Conservation (phyloP, 2,329 filamentous ascomycete species). For the Balansia obtecta region DNA sequence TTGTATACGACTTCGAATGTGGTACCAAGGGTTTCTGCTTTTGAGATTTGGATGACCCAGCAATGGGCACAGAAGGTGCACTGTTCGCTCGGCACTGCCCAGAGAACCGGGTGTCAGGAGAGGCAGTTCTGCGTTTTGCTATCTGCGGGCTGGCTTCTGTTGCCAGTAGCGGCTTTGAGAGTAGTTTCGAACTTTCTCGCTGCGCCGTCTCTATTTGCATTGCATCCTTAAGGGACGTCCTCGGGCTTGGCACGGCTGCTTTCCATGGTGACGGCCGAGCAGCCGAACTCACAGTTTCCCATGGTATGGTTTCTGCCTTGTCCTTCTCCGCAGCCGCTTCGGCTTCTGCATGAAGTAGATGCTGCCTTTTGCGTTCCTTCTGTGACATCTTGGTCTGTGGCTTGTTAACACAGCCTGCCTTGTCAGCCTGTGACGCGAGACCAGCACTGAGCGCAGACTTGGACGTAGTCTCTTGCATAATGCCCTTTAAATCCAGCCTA, state of each 20-base stretch:
- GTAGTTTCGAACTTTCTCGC: slow-evolving; percentile 17
- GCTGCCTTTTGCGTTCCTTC: slow-evolving; percentile 78
- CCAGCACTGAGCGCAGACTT: slow-evolving; percentile 42
- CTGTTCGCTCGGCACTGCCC: slow-evolving; percentile 37
- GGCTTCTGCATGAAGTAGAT: slow-evolving; percentile 49
- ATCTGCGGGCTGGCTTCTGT: slow-evolving; percentile 27
- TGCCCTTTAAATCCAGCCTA: slow-evolving; percentile 64
- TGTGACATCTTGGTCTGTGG: slow-evolving; percentile 62
- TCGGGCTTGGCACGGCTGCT: slow-evolving; percentile 33
- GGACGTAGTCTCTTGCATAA: slow-evolving; percentile 51
- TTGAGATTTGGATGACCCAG: slow-evolving; percentile 14
- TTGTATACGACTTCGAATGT: slow-evolving; percentile 49
- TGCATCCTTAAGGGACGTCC: slow-evolving; percentile 37
- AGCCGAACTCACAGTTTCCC: slow-evolving; percentile 29
- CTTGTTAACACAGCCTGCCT: slow-evolving; percentile 24
- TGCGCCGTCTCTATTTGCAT: slow-evolving; percentile 21
- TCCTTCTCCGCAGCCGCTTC: slow-evolving; percentile 27
- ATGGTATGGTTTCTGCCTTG: slow-evolving; percentile 24
- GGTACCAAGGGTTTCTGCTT: slow-evolving; percentile 35
- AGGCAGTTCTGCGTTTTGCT: slow-evolving; percentile 37
- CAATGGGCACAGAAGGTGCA: slow-evolving; percentile 17
- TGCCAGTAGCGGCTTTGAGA: slow-evolving; percentile 30
- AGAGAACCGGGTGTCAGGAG: slow-evolving; percentile 50
- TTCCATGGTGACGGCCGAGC: slow-evolving; percentile 53
- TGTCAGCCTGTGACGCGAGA: slow-evolving; percentile 36